A percentile compares a stretch with the other conserved stretches of the same genome.
phyloP scores from a whole-genome alignment of 441 rosid species.

The Pelargonium citronellum region DNA sequence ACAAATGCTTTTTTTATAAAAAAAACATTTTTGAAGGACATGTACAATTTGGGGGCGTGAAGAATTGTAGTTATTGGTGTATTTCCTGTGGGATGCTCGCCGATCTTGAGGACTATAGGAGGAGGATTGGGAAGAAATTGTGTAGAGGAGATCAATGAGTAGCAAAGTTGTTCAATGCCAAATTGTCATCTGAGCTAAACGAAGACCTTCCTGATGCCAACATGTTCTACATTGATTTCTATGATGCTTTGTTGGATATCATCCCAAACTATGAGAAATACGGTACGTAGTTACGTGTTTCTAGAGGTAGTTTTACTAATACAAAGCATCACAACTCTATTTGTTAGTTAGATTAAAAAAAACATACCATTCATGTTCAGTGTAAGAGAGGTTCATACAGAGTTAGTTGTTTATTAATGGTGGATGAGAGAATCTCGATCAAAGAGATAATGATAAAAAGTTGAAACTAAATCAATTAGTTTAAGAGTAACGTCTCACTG shows the following conservation, averaged over 20 bases:
- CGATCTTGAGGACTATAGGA: conserved; percentile 10
- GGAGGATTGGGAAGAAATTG: conserved; percentile 19
- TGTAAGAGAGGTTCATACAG: too few relatives aligned
- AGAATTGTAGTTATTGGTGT: conserved; percentile 18
- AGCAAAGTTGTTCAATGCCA: conserved; percentile 24
- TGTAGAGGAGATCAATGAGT: conserved; percentile 13
- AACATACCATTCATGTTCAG: too few relatives aligned
- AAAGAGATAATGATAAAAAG: too few relatives aligned
- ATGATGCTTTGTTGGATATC: conserved; percentile 21
- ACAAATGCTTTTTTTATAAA: background rate
- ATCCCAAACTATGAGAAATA: conserved; percentile 18
- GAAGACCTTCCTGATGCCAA: conserved; percentile 17
- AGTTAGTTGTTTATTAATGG: too few relatives aligned
- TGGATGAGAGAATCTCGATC: too few relatives aligned
- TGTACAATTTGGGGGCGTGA: conserved; percentile 28
- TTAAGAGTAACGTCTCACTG: too few relatives aligned
- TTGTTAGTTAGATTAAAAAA: too few relatives aligned
- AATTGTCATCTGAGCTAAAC: conserved; percentile 7
- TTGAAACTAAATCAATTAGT: too few relatives aligned
- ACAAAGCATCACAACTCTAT: too few relatives aligned
- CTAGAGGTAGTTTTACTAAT: too few relatives aligned
- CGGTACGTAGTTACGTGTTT: conserved; percentile 16
- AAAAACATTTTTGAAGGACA: conserved; percentile 16
- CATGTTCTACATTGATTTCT: conserved; percentile 23
- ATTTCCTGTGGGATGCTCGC: conserved; percentile 29